Evolutionary conservation across 164 flowering plant genomes (phyloP), one percentile per base, ranked within the genome.

Genomic region (Dillenia suffruticosa): DNA sequence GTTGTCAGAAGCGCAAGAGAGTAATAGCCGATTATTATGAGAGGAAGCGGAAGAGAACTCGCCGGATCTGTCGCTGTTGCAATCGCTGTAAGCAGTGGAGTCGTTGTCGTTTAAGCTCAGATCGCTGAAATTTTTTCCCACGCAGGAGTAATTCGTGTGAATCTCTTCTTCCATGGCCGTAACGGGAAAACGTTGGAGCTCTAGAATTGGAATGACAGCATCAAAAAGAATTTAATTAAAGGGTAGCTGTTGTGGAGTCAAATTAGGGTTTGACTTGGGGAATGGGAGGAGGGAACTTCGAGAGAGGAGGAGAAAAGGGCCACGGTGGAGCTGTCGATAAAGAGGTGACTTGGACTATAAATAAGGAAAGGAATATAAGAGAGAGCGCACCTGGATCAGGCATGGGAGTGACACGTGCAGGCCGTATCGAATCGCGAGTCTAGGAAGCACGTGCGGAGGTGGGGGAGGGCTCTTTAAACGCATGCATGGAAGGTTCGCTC

Each of bases 11-110:
- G 82, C 78, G 62, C 86, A 82, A 15, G 85, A 68, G 9, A 78
- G 44, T 2, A 79, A 49, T 1, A 82, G 79, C 6, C 70, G 70
- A 44, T 86, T 73, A 65, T 71, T 66, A 44, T 78, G 68, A 3
- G 87, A 67, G 13, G 89, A 75, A 7, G 86, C 66, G 44, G 85
- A 58, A 0, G 81, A 40, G 59, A 87, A 87, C 70, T 89, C 91
- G 3, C 93, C 92, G 62, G 93, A 89, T 64, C 83, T 73, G 49
- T 89, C 93, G 72, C 93, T 89, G 69, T 82, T 80, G 63, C 92
- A 87, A 46, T 89, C 93, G 56, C 96, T 87, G 68, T 87, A 89
- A 51, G 90, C 86, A 5, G 84, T 57, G 16, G 95, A 77, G 10
- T 73, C 56, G 14, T 67, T 63, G 55, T 49, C 67, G 69, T 45